Evolutionary conservation across 768 basidiomycete genomes (phyloP).

Genomic region (Hygrophoropsis aurantiaca): DNA sequence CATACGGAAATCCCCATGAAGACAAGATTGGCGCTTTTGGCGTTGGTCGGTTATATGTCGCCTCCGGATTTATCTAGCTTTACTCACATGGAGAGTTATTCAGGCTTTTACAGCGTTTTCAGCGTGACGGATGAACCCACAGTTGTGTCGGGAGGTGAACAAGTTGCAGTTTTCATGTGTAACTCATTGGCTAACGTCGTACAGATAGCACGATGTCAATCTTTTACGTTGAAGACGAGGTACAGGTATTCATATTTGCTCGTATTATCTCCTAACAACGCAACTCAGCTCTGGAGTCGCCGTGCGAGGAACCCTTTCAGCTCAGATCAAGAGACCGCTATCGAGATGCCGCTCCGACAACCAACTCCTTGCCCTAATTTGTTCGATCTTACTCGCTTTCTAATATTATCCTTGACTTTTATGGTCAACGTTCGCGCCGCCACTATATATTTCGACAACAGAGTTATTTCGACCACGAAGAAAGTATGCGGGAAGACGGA

Average conservation of each 20-base stretch:
- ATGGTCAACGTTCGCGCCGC: slow-evolving; percentile 36
- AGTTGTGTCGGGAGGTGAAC: slow-evolving; percentile 21
- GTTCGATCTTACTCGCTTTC: slow-evolving; percentile 47
- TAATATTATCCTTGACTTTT: slow-evolving; percentile 49
- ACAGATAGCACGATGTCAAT: slow-evolving; percentile 1
- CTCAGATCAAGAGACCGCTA: slow-evolving; percentile 36
- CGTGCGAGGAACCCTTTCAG: neutral
- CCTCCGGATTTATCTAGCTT: no score
- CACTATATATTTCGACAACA: slow-evolving; percentile 3
- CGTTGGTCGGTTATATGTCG: slow-evolving; percentile 21
- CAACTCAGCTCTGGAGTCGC: slow-evolving; percentile 4
- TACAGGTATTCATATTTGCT: neutral
- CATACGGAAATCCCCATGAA: slow-evolving; percentile 54
- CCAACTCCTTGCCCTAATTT: slow-evolving; percentile 40
- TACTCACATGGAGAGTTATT: no score
- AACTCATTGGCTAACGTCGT: neutral
- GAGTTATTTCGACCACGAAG: neutral
- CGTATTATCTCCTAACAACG: neutral
- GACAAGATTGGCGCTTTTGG: slow-evolving; percentile 50
- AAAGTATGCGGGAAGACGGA: neutral
- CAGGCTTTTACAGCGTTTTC: slow-evolving; percentile 29
- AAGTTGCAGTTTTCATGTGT: no score
- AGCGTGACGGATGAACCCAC: slow-evolving; percentile 26
- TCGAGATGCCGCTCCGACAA: slow-evolving; percentile 46
- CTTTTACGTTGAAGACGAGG: slow-evolving; percentile 9